phyloP scores from a whole-genome alignment of 352 stramenopile genomes.

The Globisporangium polare region DNA sequence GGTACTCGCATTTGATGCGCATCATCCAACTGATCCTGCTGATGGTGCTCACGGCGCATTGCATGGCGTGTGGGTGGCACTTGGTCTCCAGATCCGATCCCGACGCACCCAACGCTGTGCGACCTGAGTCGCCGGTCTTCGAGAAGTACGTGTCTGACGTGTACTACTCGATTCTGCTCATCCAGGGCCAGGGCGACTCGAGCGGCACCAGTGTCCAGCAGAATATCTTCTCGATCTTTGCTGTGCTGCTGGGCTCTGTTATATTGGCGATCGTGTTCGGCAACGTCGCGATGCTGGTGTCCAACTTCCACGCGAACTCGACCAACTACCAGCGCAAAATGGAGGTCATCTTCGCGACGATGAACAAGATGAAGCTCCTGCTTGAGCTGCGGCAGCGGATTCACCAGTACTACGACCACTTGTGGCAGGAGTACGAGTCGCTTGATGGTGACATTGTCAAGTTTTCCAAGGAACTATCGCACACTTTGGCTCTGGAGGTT shows the following conservation, averaged over 20 bases:
- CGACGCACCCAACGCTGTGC: neutral
- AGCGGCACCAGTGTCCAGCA: conserved; percentile 19
- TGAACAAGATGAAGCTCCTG: conserved; percentile 48
- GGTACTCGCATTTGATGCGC: conserved; percentile 13
- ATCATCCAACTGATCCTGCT: conserved; percentile 9
- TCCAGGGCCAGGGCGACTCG: conserved; percentile 52
- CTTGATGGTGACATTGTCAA: conserved; percentile 46
- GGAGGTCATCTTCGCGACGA: conserved; percentile 53
- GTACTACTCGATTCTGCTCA: conserved; percentile 40
- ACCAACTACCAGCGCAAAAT: conserved; percentile 66
- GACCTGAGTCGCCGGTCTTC: neutral
- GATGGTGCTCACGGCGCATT: conserved; percentile 8
- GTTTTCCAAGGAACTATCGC: conserved; percentile 54
- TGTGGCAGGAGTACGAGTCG: conserved; percentile 67
- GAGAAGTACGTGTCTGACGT: conserved; percentile 33
- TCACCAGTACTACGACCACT: conserved; percentile 63
- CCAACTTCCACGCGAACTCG: conserved; percentile 53
- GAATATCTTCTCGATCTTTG: conserved; percentile 39
- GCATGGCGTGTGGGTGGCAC: conserved; percentile 10
- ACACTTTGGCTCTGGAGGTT: conserved; percentile 62
- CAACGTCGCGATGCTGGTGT: conserved; percentile 53
- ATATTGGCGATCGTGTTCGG: conserved; percentile 58
- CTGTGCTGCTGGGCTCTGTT: conserved; percentile 42
- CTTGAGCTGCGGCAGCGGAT: conserved; percentile 45
- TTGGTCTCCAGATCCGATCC: neutral